Evolutionary conservation across 2,329 filamentous ascomycete species (phyloP).

Genomic region (Akanthomyces lecanii): DNA sequence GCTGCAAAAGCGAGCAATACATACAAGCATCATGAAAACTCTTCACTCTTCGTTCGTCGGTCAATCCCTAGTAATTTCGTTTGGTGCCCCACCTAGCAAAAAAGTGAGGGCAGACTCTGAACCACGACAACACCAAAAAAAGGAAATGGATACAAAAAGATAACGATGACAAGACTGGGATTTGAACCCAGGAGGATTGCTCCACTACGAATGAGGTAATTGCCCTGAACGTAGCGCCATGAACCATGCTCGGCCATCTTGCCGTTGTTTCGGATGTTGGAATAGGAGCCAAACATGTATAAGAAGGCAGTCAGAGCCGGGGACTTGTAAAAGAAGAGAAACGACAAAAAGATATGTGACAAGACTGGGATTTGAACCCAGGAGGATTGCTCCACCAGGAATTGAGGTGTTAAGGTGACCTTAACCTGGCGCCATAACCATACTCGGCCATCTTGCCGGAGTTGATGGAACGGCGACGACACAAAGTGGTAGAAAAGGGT

Average conservation of each 20-base stretch:
- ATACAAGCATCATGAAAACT: neutral
- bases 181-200: slow-evolving; percentile 35
- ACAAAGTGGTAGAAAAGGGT: neutral
- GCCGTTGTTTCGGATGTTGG: slow-evolving; percentile 17
- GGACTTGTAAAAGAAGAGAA: neutral
- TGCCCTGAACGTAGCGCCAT: slow-evolving; percentile 35
- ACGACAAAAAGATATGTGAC: slow-evolving; percentile 21
- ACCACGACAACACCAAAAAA: neutral
- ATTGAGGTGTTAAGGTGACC: slow-evolving; percentile 27
- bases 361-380: slow-evolving; percentile 35
- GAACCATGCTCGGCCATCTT: slow-evolving; percentile 34
- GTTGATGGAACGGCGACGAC: neutral
- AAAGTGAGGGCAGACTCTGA: neutral
- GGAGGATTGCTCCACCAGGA: slow-evolving; percentile 35
- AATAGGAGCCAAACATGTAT: neutral
- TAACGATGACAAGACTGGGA: slow-evolving; percentile 31
- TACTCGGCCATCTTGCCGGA: slow-evolving; percentile 33
- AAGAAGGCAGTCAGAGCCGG: neutral
- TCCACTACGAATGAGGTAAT: slow-evolving; percentile 29
- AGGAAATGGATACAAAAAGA: neutral
- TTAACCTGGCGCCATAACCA: slow-evolving; percentile 36
- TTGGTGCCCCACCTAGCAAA: slow-evolving; percentile 1
- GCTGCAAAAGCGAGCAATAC: slow-evolving; percentile 8
- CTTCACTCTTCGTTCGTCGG: neutral
- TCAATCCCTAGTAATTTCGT: neutral